These are phyloP conservation scores for Prunus fruticosa DNA, from an alignment of 306 rosid species.

Conservation along the genomic window DNA sequence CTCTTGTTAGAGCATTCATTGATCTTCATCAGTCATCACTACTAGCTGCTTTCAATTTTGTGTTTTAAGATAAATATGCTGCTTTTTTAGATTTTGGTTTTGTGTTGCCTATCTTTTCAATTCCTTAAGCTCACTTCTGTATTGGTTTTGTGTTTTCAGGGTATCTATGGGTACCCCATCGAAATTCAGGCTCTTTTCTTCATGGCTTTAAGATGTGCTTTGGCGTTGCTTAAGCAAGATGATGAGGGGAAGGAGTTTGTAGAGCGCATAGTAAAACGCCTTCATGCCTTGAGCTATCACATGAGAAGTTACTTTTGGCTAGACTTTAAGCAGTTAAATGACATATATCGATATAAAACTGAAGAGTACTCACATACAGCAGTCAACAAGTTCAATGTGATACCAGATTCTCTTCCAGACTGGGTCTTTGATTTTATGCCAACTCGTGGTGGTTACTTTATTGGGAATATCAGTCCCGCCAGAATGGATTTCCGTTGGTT, in stretches of 20 bases:
- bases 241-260: constrained; percentile 73
- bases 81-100: background rate
- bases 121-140: constrained; percentile 19
- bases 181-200: constrained; percentile 95
- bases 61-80: background rate
- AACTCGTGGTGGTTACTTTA: constrained; percentile 72
- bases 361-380: constrained; percentile 96
- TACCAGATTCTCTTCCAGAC: constrained; percentile 89
- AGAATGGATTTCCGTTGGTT: constrained; percentile 96
- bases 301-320: constrained; percentile 88
- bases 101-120: constrained; percentile 2
- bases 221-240: constrained; percentile 78
- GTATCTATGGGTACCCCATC: constrained; percentile 96
- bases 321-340: constrained; percentile 84
- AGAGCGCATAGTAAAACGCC: constrained; percentile 65
- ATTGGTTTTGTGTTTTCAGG: constrained; percentile 47
- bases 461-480: constrained; percentile 88
- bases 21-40: background rate
- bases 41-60: background rate
- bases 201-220: constrained; percentile 92
- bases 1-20: background rate
- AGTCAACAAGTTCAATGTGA: constrained; percentile 84
- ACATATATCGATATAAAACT: constrained; percentile 81
- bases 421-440: constrained; percentile 93
- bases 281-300: constrained; percentile 80